Evolutionary conservation across 352 stramenopile species (phyloP).

Genomic region (Phytopythium montanum): DNA sequence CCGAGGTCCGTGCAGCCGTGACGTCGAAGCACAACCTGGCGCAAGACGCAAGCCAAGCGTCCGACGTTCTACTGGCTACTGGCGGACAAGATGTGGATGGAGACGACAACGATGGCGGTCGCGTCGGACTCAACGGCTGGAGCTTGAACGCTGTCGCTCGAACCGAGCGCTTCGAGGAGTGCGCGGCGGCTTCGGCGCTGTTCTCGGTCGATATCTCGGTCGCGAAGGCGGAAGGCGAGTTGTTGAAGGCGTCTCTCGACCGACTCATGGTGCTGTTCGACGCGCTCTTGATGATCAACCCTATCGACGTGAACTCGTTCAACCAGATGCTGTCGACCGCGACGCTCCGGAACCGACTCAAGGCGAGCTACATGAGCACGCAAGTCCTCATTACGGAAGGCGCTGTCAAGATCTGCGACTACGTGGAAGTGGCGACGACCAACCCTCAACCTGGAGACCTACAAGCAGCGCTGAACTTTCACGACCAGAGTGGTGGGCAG

Average conservation of each 20-base stretch:
- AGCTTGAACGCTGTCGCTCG: conserved; percentile 59
- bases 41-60: conserved; percentile 62
- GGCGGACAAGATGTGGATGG: conserved; percentile 46
- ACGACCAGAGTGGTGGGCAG: neutral
- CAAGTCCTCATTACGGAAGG: conserved; percentile 61
- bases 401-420: conserved; percentile 54
- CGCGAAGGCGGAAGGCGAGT: conserved; percentile 42
- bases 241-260: conserved; percentile 69
- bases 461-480: neutral
- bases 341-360: conserved; percentile 45
- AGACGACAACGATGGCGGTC: conserved; percentile 77
- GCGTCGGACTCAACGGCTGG: conserved; percentile 80
- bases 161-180: conserved; percentile 57
- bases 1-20: conserved; percentile 45
- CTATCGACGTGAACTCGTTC: conserved; percentile 79
- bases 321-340: conserved; percentile 64
- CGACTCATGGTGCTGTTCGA: conserved; percentile 85
- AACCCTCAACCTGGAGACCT: neutral
- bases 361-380: conserved; percentile 77
- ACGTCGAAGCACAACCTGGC: conserved; percentile 63
- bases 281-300: conserved; percentile 83
- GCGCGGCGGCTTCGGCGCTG: conserved; percentile 44
- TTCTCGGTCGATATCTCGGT: conserved; percentile 62
- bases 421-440: conserved; percentile 17
- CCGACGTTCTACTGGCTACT: conserved; percentile 24